Conservation (phyloP, 2,329 filamentous ascomycete genomes). For the Talaromyces sp. region DNA sequence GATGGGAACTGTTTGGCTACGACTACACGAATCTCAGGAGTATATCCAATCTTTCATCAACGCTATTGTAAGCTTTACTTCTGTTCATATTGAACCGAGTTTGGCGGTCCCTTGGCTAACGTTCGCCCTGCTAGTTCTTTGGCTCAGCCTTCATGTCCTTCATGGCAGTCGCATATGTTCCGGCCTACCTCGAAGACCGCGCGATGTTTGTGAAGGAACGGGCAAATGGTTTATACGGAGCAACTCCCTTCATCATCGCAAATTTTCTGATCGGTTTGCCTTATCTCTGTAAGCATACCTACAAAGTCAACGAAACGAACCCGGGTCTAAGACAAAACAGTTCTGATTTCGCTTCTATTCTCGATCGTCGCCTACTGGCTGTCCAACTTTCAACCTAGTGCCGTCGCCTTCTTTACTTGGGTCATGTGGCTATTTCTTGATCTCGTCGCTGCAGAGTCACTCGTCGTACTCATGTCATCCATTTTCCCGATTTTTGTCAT, state of each 20-base stretch:
- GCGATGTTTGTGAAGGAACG: conserved; percentile 71
- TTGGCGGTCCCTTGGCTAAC: neutral
- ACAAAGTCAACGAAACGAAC: neutral
- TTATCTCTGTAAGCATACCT: conserved; percentile 58
- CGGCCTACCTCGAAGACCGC: conserved; percentile 75
- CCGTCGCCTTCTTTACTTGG: conserved; percentile 68
- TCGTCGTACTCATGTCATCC: conserved; percentile 71
- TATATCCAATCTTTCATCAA: conserved; percentile 81
- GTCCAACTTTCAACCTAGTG: conserved; percentile 66
- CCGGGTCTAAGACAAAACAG: conserved; percentile 29
- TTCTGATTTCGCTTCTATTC: conserved; percentile 72
- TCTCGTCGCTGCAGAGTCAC: conserved; percentile 73
- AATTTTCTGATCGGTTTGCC: conserved; percentile 82
- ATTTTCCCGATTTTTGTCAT: conserved; percentile 75
- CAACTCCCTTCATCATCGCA: conserved; percentile 66
- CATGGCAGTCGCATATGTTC: conserved; percentile 82
- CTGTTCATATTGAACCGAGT: neutral
- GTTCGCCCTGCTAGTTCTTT: conserved; percentile 51
- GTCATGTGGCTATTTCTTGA: conserved; percentile 83
- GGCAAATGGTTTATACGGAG: conserved; percentile 74
- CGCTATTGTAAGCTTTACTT: conserved; percentile 55
- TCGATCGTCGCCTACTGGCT: conserved; percentile 76
- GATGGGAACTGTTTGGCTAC: conserved; percentile 75
- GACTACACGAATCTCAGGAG: conserved; percentile 62
- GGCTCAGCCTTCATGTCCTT: conserved; percentile 73